Conservation (phyloP, 2,329 filamentous ascomycete genomes). For the Aspergillus tubingensis region DNA sequence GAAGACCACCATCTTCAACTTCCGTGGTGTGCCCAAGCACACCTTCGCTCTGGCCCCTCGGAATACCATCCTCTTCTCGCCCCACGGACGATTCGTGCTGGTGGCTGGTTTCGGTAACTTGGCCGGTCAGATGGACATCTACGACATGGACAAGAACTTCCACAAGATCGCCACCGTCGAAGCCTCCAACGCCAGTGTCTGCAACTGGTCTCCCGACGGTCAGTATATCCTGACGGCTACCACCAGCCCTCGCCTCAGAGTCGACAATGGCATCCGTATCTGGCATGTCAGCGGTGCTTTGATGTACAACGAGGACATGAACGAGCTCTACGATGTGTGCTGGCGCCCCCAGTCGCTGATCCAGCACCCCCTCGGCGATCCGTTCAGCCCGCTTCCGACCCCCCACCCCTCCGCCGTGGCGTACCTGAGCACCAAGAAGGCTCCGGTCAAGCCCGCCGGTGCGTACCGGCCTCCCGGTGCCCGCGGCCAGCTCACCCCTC, state of each 20-base stretch:
- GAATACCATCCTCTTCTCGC: slow-evolving; percentile 94
- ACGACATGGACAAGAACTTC: slow-evolving; percentile 93
- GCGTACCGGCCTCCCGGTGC: slow-evolving; percentile 95
- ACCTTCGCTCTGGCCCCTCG: slow-evolving; percentile 83
- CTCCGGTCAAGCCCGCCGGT: slow-evolving; percentile 93
- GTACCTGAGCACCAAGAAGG: slow-evolving; percentile 85
- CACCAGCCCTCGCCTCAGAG: slow-evolving; percentile 88
- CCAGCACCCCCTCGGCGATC: slow-evolving; percentile 66
- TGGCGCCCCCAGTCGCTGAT: slow-evolving; percentile 77
- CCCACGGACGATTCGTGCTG: slow-evolving; percentile 86
- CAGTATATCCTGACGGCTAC: slow-evolving; percentile 97
- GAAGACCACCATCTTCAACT: slow-evolving; percentile 97
- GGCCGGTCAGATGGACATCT: slow-evolving; percentile 95
- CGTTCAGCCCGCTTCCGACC: slow-evolving; percentile 70
- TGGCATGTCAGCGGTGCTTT: slow-evolving; percentile 88
- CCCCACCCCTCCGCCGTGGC: slow-evolving; percentile 81
- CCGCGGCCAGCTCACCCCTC: slow-evolving; percentile 80
- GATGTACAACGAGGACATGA: slow-evolving; percentile 95
- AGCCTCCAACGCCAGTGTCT: slow-evolving; percentile 92
- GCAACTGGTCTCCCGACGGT: slow-evolving; percentile 96
- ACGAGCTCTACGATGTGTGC: slow-evolving; percentile 84
- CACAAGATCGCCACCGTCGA: slow-evolving; percentile 91
- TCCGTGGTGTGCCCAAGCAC: slow-evolving; percentile 77
- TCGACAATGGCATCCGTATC: slow-evolving; percentile 93
- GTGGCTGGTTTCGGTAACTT: slow-evolving; percentile 97